Conservation (phyloP, 495 filamentous ascomycete genomes). For the Xylaria acuta region DNA sequence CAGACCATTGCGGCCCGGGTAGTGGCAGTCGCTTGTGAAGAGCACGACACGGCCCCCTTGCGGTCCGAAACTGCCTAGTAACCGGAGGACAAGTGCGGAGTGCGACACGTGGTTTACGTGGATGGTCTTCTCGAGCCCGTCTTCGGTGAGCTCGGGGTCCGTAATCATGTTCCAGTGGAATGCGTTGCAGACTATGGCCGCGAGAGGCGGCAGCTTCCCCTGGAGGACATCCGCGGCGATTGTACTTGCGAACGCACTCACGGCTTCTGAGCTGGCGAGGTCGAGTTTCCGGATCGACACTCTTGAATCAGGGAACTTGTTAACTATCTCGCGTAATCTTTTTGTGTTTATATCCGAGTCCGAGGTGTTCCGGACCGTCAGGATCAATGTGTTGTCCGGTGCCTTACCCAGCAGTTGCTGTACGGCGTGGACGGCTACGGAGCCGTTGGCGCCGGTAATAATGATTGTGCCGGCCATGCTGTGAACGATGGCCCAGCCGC, state of each 20-base stretch:
- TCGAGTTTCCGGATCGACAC: conserved; percentile 46
- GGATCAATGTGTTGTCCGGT: conserved; percentile 43
- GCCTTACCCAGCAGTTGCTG: conserved; percentile 45
- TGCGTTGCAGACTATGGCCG: conserved; percentile 53
- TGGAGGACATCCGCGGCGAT: conserved; percentile 35
- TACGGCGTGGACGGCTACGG: conserved; percentile 51
- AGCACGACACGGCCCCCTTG: conserved; percentile 49
- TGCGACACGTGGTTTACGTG: conserved; percentile 55
- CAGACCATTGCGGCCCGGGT: conserved; percentile 49
- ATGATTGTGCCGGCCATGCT: conserved; percentile 28
- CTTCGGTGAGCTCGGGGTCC: conserved; percentile 46
- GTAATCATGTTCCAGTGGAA: conserved; percentile 50
- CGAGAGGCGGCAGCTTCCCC: conserved; percentile 45
- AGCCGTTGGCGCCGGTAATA: conserved; percentile 40
- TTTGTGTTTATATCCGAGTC: conserved; percentile 49
- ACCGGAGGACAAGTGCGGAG: conserved; percentile 49
- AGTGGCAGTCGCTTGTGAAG: conserved; percentile 50
- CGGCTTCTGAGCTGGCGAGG: conserved; percentile 43
- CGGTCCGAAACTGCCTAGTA: conserved; percentile 50
- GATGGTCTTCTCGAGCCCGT: conserved; percentile 53
- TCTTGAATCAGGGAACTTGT: conserved; percentile 34
- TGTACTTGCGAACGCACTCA: conserved; percentile 40
- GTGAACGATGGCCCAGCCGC: neutral
- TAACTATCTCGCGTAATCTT: conserved; percentile 40
- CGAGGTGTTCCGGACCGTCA: conserved; percentile 49